Evolutionary conservation across 2,329 filamentous ascomycete genomes (phyloP), one percentile per base, ranked within the genome.

Genomic region (Aspergillus novofumigatus): DNA sequence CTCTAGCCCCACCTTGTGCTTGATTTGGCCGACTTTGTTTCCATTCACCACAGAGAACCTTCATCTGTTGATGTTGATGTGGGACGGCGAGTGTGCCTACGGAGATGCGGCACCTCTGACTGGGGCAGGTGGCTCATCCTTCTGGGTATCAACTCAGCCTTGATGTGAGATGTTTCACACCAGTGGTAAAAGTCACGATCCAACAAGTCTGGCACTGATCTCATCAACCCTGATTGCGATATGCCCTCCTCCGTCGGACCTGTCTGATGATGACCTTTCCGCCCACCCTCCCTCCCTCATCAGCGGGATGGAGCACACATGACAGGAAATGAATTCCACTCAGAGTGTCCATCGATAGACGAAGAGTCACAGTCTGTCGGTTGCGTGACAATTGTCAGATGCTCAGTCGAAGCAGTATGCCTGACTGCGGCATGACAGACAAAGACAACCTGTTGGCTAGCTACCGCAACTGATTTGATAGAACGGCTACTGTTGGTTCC

Each of bases 301-400:
- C 49, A 14, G 17, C 4, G 4, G 20, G 11, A 23, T 41, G 52
- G 49, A 53, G 51, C 38, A 57, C 58, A 57, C 58, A 57, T 63
- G 62, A 61, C 56, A 45, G 54, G 26, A 49, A 52, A 41, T 53
- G 44, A 41, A 44, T 38, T 49, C 53, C 51, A 54, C n/a, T n/a
- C 52, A 55, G 45, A 32, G 47, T 48, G 51, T 57, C 25, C 21
- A 51, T 60, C 51, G 44, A 17, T 55, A 53, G 57, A 61, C 58
- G 56, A 50, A 41, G 55, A 53, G 45, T 49, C 35, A 28, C 45
- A 48, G 52, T 48, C 50, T 49, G 45, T 52, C 41, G 55, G 25
- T 53, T 55, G 60, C 55, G 58, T 65, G 57, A 59, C 53, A 59
- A 61, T 61, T 57, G 57, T 67, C 64, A 67, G 64, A 62, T 64